Evolutionary conservation across 192 early-diverging fungal genomes (phyloP).

Genomic region (Linnemannia zychae): DNA sequence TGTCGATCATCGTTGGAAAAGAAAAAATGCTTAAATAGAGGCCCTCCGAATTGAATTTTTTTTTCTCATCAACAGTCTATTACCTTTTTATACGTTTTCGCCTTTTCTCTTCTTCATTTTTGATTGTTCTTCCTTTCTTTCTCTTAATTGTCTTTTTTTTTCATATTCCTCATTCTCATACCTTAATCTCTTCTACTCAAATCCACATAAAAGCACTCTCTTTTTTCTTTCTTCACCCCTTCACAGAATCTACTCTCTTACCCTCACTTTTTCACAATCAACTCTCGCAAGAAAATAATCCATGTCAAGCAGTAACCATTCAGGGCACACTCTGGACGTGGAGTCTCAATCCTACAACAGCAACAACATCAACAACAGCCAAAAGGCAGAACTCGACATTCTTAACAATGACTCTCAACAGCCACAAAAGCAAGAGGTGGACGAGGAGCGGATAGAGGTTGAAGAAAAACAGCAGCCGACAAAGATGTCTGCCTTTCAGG

Average conservation of each 20-base stretch:
- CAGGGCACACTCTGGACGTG: not conserved
- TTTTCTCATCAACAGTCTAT: too few relatives aligned
- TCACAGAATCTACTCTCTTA: too few relatives aligned
- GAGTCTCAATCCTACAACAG: not conserved
- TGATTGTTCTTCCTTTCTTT: not conserved
- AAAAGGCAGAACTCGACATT: not conserved
- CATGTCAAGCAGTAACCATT: not conserved
- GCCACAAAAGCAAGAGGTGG: not conserved
- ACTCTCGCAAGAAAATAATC: not conserved
- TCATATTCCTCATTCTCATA: not conserved
- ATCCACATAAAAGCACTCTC: not conserved
- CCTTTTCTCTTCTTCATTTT: not conserved
- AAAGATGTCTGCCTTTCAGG: slow-evolving; percentile 14
- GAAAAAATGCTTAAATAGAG: not conserved
- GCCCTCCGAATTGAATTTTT: not conserved
- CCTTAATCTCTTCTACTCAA: not conserved
- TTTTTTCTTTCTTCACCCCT: not conserved
- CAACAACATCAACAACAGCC: not conserved
- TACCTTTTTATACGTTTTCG: too few relatives aligned
- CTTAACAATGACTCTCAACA: not conserved
- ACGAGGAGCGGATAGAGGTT: not conserved
- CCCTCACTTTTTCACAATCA: not conserved
- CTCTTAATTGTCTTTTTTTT: not conserved
- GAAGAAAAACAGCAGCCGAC: not conserved
- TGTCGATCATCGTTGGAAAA: not conserved